phyloP scores from a whole-genome alignment of 2,329 filamentous ascomycete species.

The Eurotiales sp. region DNA sequence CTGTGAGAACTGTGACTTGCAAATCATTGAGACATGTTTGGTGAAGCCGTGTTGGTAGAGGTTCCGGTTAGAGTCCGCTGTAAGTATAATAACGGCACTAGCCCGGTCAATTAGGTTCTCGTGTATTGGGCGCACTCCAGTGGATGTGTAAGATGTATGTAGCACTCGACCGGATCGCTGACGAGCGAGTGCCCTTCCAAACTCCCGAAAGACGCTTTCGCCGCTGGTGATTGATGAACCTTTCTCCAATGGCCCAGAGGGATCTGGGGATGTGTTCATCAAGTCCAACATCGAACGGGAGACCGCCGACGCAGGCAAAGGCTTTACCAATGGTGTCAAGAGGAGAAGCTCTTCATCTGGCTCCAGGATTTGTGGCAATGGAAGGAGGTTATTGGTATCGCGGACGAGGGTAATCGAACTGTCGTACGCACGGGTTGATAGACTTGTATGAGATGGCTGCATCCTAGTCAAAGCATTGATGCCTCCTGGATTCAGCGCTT shows the following conservation, averaged over 20 bases:
- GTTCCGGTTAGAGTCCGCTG: constrained; percentile 90
- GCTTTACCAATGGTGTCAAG: constrained; percentile 84
- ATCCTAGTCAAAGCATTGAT: constrained; percentile 72
- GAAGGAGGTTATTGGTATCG: constrained; percentile 80
- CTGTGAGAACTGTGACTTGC: constrained; percentile 45
- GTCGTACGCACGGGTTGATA: constrained; percentile 85
- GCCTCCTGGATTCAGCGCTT: constrained; percentile 82
- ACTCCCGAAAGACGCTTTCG: constrained; percentile 85
- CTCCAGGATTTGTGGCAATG: constrained; percentile 75
- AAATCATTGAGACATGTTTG: constrained; percentile 95
- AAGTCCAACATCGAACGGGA: constrained; percentile 62
- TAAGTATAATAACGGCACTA: constrained; percentile 83
- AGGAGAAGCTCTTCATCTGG: constrained; percentile 85
- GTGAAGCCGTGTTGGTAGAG: constrained; percentile 92
- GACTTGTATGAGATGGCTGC: constrained; percentile 73
- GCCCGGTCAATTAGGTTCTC: constrained; percentile 88
- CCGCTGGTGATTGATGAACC: constrained; percentile 75
- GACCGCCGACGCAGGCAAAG: constrained; percentile 81
- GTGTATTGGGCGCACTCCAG: constrained; percentile 86
- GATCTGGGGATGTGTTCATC: constrained; percentile 49
- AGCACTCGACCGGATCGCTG: constrained; percentile 81
- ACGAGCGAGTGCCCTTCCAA: constrained; percentile 81
- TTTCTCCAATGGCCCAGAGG: constrained; percentile 52
- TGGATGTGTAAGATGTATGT: constrained; percentile 92
- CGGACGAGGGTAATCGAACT: constrained; percentile 88